Evolutionary conservation across 192 early-diverging fungal genomes (phyloP), one percentile per base, ranked within the genome.

Genomic region (Coemansia aciculifera): DNA sequence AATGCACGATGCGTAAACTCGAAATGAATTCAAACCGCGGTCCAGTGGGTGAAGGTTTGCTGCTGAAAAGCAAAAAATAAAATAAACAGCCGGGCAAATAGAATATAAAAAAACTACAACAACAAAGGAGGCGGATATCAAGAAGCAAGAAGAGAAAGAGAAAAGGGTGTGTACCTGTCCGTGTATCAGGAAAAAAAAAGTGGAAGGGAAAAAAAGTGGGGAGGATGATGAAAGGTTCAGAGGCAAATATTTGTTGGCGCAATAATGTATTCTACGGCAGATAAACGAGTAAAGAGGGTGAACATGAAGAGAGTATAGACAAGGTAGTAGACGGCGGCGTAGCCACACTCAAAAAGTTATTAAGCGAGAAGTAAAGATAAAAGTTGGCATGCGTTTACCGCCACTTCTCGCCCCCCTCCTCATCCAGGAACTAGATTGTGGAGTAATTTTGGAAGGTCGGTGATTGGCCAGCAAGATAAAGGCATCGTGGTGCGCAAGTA

Each of bases 61-160:
- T 68, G 54, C 56, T 29, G 31, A 36, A 27, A 34, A 42, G 27
- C 38, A 29, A 3, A 36, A 59, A 3, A 40, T 52, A 62, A 36
- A 49, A 6, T 27, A 61, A 62, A 48, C 32, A 13, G 23, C 32
- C 31, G 43, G 17, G 32, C 19, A 13, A 51, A 59, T 46, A 48
- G 66, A 59, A 59, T 59, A 60, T 44, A 49, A 37, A 62, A 62
- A 61, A 61, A 15, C 10, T 46, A 40, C 19, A 40, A 68, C n/a
- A 59, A 44, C 40, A 39, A 37, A 31, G 19, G n/a, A 10, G 29
- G 36, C 34, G 48, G 54, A 31, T 32, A 51, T 27, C 29, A 34
- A 68, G 38, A 63, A 68, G 46, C 29, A 34, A 68, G 38, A 63
- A 68, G 46, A 51, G 52, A 19, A 42, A 19, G 49, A 31, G 44